phyloP scores from a whole-genome alignment of 441 rosid genomes.

The Iberis amara region DNA sequence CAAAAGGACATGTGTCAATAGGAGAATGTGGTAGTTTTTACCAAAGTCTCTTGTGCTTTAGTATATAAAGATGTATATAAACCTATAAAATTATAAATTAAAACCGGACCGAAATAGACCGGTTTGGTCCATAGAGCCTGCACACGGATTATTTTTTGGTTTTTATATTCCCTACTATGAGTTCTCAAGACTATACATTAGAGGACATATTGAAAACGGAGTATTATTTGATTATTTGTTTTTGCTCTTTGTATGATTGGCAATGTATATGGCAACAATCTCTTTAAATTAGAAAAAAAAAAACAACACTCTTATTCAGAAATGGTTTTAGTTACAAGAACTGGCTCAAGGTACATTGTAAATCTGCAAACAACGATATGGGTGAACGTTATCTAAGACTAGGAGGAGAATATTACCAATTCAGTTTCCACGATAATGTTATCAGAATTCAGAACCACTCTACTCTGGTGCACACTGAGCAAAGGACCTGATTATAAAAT shows the following conservation, averaged over 20 bases:
- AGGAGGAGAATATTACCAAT: neutral
- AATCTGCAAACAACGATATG: conserved; percentile 1
- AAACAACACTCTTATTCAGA: neutral
- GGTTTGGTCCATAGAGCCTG: no score
- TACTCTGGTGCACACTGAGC: conserved; percentile 9
- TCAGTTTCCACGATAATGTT: conserved; percentile 2
- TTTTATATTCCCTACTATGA: no score
- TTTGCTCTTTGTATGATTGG: conserved; percentile 16
- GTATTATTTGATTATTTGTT: no score
- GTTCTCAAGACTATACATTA: no score
- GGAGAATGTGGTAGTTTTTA: no score
- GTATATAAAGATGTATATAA: no score
- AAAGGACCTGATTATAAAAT: conserved; percentile 21
- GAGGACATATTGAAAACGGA: no score
- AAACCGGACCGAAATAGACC: conserved; percentile 14
- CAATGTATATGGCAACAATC: conserved; percentile 9
- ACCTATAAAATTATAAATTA: no score
- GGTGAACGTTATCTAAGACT: conserved; percentile 2
- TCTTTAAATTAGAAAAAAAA: neutral
- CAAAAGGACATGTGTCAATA: no score
- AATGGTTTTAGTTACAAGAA: conserved; percentile 14
- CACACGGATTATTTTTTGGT: no score
- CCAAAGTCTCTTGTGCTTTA: no score
- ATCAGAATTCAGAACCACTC: neutral
- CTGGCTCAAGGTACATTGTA: conserved; percentile 26